Percentiles rank a stretch among this genome's conserved stretches.
phyloP scores from a whole-genome alignment of 768 basidiomycete species.

The Tricholoma sp. region DNA sequence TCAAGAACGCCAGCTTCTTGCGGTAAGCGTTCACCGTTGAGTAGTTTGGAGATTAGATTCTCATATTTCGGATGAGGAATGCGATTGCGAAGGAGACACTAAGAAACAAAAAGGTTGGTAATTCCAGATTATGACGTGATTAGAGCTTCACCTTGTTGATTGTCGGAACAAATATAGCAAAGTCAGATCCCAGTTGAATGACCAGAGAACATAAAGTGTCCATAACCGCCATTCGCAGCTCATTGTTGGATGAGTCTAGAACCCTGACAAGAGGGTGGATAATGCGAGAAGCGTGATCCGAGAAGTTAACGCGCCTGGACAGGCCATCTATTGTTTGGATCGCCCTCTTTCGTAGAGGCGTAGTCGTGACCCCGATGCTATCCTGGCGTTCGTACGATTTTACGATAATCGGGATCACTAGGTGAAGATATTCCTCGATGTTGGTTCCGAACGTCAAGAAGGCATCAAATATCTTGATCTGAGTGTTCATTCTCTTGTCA shows the following conservation, averaged over 20 bases:
- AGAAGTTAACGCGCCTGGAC: slow-evolving; percentile 92
- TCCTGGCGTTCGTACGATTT: slow-evolving; percentile 84
- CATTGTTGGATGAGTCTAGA: slow-evolving; percentile 66
- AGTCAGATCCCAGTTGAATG: slow-evolving; percentile 92
- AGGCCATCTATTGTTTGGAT: slow-evolving; percentile 89
- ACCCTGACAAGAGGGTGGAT: slow-evolving; percentile 93
- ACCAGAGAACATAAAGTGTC: slow-evolving; percentile 91
- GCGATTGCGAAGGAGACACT: slow-evolving; percentile 75
- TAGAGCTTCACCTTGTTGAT: slow-evolving; percentile 73
- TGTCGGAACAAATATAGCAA: slow-evolving; percentile 96
- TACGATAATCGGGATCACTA: slow-evolving; percentile 93
- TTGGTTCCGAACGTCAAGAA: slow-evolving; percentile 94
- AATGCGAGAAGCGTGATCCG: slow-evolving; percentile 95
- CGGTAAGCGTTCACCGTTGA: slow-evolving; percentile 88
- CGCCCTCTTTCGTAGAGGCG: slow-evolving; percentile 77
- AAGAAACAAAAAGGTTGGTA: slow-evolving; percentile 4
- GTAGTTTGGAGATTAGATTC: slow-evolving; percentile 77
- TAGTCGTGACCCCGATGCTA: slow-evolving; percentile 48
- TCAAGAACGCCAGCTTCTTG: slow-evolving; percentile 78
- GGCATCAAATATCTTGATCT: slow-evolving; percentile 91
- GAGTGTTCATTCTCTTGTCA: slow-evolving; percentile 72
- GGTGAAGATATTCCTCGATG: slow-evolving; percentile 96
- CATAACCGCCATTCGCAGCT: slow-evolving; percentile 82
- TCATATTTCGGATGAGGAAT: slow-evolving; percentile 85
- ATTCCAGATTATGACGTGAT: not conserved